Evolutionary conservation across 169 alveolate species (phyloP).

Genomic region (Miamiensis avidus): DNA sequence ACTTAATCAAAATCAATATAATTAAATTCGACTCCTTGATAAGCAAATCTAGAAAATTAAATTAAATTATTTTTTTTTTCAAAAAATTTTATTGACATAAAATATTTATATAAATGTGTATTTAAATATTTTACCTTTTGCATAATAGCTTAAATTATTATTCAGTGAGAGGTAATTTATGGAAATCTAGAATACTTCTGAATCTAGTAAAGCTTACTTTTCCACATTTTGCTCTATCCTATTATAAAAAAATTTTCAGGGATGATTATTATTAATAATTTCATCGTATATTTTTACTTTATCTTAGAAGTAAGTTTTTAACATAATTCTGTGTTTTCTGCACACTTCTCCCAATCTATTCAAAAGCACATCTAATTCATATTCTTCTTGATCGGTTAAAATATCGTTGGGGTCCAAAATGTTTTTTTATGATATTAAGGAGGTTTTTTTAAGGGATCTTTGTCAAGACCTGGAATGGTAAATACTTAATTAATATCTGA

Average conservation of each 20-base stretch:
- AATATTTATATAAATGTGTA: slow-evolving; percentile 17
- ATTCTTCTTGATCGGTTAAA: slow-evolving; percentile 58
- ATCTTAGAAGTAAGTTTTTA: slow-evolving; percentile 77
- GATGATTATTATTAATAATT: background rate
- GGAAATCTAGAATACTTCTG: slow-evolving; percentile 61
- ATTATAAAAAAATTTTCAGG: too few relatives aligned
- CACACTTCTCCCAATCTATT: slow-evolving; percentile 61
- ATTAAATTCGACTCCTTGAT: slow-evolving; percentile 64
- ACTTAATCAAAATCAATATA: slow-evolving; percentile 74
- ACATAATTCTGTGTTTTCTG: slow-evolving; percentile 60
- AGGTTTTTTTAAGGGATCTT: slow-evolving; percentile 71
- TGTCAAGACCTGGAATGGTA: slow-evolving; percentile 73
- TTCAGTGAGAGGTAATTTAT: slow-evolving; percentile 65
- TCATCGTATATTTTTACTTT: slow-evolving; percentile 49
- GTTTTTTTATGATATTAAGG: slow-evolving; percentile 58
- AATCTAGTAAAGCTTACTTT: slow-evolving; percentile 67
- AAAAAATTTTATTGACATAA: background rate
- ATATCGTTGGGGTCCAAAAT: slow-evolving; percentile 68
- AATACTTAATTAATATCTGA: slow-evolving; percentile 75
- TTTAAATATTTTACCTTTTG: slow-evolving; percentile 54
- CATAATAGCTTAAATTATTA: slow-evolving; percentile 59
- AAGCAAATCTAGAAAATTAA: slow-evolving; percentile 43
- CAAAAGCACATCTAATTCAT: slow-evolving; percentile 49
- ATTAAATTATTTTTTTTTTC: background rate
- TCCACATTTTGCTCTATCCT: slow-evolving; percentile 73